These are phyloP conservation scores for Lonicera japonica DNA, from an alignment of 129 eudicot species.

Conservation along the genomic window DNA sequence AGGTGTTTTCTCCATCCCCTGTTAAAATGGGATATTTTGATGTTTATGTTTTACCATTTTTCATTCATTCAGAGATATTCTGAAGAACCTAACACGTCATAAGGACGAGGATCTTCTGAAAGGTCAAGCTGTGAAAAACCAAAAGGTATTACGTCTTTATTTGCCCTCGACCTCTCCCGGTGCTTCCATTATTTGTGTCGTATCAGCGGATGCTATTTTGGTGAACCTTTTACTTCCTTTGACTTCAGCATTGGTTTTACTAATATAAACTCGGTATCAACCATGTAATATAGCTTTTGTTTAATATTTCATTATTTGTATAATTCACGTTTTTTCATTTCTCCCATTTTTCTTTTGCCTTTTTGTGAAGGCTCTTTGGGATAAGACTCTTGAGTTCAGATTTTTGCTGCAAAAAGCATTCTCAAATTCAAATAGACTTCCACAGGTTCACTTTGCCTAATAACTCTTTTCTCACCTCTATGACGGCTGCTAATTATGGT, in stretches of 20 bases:
- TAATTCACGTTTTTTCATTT: not conserved
- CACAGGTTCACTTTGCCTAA: conserved; percentile 49
- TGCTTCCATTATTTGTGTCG: too few species aligned
- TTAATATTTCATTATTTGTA: not conserved
- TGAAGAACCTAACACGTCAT: conserved; percentile 52
- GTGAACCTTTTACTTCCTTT: too few species aligned
- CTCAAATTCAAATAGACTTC: conserved; percentile 72
- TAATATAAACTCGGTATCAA: too few species aligned
- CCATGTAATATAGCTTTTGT: not conserved
- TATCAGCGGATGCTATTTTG: too few species aligned
- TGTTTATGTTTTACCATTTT: not conserved
- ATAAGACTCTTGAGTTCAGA: conserved; percentile 84
- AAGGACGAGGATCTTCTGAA: conserved; percentile 80
- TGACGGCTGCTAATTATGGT: too few species aligned
- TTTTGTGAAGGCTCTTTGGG: conserved; percentile 82
- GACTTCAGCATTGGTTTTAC: too few species aligned
- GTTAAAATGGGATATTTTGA: conserved; percentile 28
- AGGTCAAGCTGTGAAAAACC: conserved; percentile 86
- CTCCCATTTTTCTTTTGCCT: conserved; percentile 3
- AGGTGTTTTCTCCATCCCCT: too few species aligned
- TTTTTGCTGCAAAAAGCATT: conserved; percentile 79
- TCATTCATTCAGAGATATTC: conserved; percentile 38
- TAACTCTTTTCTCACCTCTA: not conserved
- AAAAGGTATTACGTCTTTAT: conserved; percentile 38
- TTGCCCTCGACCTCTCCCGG: not conserved